A percentile compares a stretch with the other conserved stretches of the same genome.
phyloP scores from a whole-genome alignment of 2,329 filamentous ascomycete species.

The Arthrobotrys entomopaga region DNA sequence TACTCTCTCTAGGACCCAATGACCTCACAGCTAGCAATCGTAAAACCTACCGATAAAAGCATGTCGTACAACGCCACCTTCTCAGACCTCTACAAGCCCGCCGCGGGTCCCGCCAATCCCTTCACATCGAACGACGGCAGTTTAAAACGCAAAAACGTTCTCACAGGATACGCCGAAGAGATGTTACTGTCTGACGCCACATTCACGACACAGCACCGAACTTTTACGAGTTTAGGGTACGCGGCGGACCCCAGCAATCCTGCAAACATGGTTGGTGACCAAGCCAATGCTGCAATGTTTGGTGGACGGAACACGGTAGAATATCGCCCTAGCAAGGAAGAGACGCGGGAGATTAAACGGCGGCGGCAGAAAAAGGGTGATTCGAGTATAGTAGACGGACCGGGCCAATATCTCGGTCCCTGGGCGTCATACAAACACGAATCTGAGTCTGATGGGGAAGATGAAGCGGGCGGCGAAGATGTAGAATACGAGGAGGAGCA shows the following conservation, averaged over 20 bases:
- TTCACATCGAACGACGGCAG: slow-evolving; percentile 73
- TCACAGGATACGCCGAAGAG: slow-evolving; percentile 88
- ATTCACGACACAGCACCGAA: slow-evolving; percentile 87
- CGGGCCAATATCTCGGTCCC: slow-evolving; percentile 88
- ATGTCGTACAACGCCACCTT: slow-evolving; percentile 72
- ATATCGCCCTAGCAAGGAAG: slow-evolving; percentile 73
- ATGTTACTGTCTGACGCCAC: slow-evolving; percentile 89
- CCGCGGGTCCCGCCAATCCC: slow-evolving; percentile 77
- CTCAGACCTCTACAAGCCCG: slow-evolving; percentile 74
- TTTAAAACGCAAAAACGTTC: slow-evolving; percentile 80
- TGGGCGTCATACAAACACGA: slow-evolving; percentile 85
- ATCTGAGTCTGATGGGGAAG: slow-evolving; percentile 75
- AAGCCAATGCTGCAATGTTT: slow-evolving; percentile 58
- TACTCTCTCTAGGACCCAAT: slow-evolving; percentile 62
- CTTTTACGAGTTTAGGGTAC: slow-evolving; percentile 74
- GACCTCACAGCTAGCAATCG: slow-evolving; percentile 66
- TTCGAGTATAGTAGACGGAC: slow-evolving; percentile 83
- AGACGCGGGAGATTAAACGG: slow-evolving; percentile 73
- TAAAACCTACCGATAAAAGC: slow-evolving; percentile 66
- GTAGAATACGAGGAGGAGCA: slow-evolving; percentile 82
- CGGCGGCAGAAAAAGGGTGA: slow-evolving; percentile 87
- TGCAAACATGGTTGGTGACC: slow-evolving; percentile 59
- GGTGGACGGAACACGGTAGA: slow-evolving; percentile 68
- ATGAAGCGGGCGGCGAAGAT: slow-evolving; percentile 75
- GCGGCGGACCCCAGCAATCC: slow-evolving; percentile 66